phyloP scores from a whole-genome alignment of 768 basidiomycete species.

The Amanita thiersii region DNA sequence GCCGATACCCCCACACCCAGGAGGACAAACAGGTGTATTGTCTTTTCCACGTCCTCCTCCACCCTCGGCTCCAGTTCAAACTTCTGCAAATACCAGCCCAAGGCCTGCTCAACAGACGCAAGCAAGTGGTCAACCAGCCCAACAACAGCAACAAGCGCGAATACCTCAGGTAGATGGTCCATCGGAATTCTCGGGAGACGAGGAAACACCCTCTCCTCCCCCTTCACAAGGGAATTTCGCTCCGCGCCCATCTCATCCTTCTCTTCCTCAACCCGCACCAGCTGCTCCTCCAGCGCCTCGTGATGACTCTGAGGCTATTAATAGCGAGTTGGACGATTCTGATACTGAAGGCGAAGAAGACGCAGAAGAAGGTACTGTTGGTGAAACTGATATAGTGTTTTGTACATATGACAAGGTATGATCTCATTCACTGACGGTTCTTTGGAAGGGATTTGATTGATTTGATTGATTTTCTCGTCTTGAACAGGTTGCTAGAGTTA shows the following conservation, averaged over 20 bases:
- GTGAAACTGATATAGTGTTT: constrained; percentile 88
- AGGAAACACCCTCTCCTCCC: constrained; percentile 60
- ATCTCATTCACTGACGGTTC: constrained; percentile 1
- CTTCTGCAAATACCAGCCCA: constrained; percentile 7
- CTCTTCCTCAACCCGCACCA: constrained; percentile 53
- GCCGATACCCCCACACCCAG: constrained; percentile 35
- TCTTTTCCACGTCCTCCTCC: constrained; percentile 35
- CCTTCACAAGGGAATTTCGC: constrained; percentile 50
- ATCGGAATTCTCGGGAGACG: constrained; percentile 55
- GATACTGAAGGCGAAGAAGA: constrained; percentile 85
- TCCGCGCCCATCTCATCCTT: constrained; percentile 66
- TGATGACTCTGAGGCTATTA: constrained; percentile 79
- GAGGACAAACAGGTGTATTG: constrained; percentile 51
- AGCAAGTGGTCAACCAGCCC: constrained; percentile 14
- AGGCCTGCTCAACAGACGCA: constrained; percentile 17
- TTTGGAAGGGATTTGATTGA: constrained; percentile 4
- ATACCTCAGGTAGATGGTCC: constrained; percentile 85
- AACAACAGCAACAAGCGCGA: constrained; percentile 14
- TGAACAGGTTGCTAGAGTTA: constrained; percentile 91
- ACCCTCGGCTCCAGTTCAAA: constrained; percentile 8
- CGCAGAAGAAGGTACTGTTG: constrained; percentile 64
- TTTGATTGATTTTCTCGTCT: constrained; percentile 7
- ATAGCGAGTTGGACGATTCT: constrained; percentile 93
- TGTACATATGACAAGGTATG: constrained; percentile 97
- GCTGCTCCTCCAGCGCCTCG: constrained; percentile 22